These are phyloP conservation scores for Dalbergia cochinchinensis DNA, from an alignment of 306 rosid species.

Conservation along the genomic window DNA sequence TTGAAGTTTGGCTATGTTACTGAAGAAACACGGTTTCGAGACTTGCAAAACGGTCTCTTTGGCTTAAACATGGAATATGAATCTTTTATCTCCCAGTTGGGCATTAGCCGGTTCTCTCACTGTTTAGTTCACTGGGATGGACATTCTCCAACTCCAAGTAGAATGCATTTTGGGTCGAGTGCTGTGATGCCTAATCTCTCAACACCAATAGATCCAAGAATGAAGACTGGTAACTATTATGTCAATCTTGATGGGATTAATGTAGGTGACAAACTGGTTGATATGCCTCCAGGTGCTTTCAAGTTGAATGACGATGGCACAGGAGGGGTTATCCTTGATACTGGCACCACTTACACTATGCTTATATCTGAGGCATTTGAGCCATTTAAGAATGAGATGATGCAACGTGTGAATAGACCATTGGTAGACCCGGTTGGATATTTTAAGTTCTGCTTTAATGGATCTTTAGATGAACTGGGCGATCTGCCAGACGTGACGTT, in stretches of 20 bases:
- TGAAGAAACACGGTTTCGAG: no score
- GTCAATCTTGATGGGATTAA: constrained; percentile 34
- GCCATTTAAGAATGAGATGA: neutral
- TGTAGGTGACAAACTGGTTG: constrained; percentile 1
- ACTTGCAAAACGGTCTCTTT: no score
- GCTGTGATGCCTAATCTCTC: constrained; percentile 32
- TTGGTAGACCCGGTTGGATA: neutral
- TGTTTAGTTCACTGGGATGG: neutral
- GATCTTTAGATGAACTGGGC: no score
- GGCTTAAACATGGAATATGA: no score
- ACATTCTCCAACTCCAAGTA: neutral
- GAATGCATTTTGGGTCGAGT: constrained; percentile 43
- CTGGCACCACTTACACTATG: constrained; percentile 29
- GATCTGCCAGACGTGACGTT: no score
- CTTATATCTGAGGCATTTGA: constrained; percentile 39
- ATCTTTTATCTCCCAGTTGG: no score
- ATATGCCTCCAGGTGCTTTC: constrained; percentile 22
- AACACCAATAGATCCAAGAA: constrained; percentile 34
- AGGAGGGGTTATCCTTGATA: constrained; percentile 16
- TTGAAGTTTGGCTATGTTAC: no score
- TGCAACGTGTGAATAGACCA: neutral
- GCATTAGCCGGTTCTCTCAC: no score
- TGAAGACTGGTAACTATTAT: constrained; percentile 1
- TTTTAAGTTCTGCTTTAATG: no score
- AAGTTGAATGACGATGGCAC: neutral